Conservation (phyloP, 2,329 filamentous ascomycete species). For the Fragosphaeria purpurea region DNA sequence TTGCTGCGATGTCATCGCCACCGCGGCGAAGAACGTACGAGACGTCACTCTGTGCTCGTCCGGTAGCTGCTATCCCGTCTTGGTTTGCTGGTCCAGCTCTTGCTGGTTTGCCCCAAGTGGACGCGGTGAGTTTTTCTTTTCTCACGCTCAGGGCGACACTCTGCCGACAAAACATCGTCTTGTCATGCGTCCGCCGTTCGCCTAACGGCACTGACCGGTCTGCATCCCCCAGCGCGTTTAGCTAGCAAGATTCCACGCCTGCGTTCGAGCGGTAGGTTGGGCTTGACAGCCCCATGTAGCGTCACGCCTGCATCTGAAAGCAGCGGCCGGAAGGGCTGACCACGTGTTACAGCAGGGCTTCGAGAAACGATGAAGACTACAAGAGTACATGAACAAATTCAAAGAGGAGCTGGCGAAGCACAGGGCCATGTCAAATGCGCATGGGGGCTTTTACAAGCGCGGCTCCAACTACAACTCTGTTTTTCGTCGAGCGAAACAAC, state of each 20-base stretch:
- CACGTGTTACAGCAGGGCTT: not conserved
- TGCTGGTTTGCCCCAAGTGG: not conserved
- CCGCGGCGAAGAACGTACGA: not conserved
- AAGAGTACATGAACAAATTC: constrained; percentile 1
- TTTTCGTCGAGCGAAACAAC: not conserved
- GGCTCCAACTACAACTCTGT: constrained; percentile 1
- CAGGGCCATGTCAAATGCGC: not conserved
- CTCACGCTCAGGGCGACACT: too few species aligned
- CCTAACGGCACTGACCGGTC: too few species aligned
- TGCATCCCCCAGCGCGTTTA: not conserved
- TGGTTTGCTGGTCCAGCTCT: constrained; percentile 6
- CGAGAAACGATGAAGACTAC: not conserved
- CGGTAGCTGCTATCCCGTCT: constrained; percentile 7
- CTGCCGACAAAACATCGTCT: too few species aligned
- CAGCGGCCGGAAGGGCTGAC: too few species aligned
- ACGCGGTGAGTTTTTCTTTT: not conserved
- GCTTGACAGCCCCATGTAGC: too few species aligned
- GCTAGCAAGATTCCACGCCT: constrained; percentile 2
- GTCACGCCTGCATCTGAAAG: too few species aligned
- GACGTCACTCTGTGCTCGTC: constrained; percentile 9
- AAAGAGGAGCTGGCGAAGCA: not conserved
- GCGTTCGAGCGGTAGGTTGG: constrained; percentile 1
- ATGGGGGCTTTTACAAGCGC: not conserved
- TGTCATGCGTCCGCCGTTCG: too few species aligned
- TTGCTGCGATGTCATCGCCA: constrained; percentile 5